Evolutionary conservation across 192 early-diverging fungal genomes (phyloP).

Genomic region (Entomortierella beljakovae): DNA sequence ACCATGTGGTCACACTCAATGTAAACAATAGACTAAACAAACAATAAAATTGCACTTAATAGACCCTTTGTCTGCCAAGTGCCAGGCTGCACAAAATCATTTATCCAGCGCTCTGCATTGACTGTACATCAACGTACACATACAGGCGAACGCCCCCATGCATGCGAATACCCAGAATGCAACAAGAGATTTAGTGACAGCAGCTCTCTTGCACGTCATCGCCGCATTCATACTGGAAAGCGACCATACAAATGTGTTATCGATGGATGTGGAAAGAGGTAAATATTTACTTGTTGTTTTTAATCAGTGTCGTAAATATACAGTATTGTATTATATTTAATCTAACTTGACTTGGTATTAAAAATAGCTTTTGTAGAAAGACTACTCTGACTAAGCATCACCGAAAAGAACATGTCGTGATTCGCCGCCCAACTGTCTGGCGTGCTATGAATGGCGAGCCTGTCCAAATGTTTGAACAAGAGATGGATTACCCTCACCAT

Average conservation of each 20-base stretch:
- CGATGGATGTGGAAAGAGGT: slow-evolving; percentile 60
- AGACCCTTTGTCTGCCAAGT: slow-evolving; percentile 75
- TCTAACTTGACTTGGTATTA: neutral
- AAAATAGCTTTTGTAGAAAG: slow-evolving; percentile 61
- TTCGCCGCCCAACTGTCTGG: slow-evolving; percentile 39
- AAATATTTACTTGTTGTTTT: slow-evolving; percentile 11
- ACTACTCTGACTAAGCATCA: slow-evolving; percentile 67
- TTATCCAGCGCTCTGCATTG: slow-evolving; percentile 85
- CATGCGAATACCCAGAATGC: slow-evolving; percentile 76
- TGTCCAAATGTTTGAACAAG: slow-evolving; percentile 4
- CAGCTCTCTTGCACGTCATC: slow-evolving; percentile 80
- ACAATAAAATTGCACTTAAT: neutral
- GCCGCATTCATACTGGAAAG: slow-evolving; percentile 75
- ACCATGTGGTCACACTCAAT: neutral
- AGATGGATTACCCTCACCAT: slow-evolving; percentile 23
- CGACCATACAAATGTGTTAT: slow-evolving; percentile 71
- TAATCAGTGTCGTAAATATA: no score
- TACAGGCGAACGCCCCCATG: slow-evolving; percentile 80
- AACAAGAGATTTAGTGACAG: slow-evolving; percentile 84
- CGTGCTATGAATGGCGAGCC: slow-evolving; percentile 17
- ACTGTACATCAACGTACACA: slow-evolving; percentile 85
- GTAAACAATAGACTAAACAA: neutral
- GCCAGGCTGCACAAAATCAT: slow-evolving; percentile 79
- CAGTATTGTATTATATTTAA: neutral
- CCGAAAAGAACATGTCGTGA: slow-evolving; percentile 48